Evolutionary conservation across 495 filamentous ascomycete species (phyloP).

Genomic region (Neurospora sp.): DNA sequence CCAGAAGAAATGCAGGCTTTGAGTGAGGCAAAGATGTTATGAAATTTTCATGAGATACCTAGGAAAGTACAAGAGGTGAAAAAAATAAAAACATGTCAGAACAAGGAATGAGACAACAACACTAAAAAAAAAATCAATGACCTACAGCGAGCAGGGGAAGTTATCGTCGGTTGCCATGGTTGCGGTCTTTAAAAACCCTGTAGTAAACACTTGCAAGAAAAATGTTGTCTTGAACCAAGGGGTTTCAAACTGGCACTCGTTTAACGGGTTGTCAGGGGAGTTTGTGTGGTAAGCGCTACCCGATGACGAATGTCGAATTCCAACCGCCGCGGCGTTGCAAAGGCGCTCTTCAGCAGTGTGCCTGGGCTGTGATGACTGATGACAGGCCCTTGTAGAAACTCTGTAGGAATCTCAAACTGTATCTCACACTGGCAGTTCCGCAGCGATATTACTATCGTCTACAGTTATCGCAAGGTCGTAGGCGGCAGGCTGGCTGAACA

Average conservation of each 20-base stretch:
- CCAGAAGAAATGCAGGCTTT: not conserved
- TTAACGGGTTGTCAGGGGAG: not conserved
- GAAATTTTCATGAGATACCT: not conserved
- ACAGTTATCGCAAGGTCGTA: not conserved
- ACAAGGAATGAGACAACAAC: not conserved
- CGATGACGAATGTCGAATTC: not conserved
- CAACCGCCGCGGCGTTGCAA: not conserved
- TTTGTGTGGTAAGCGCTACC: not conserved
- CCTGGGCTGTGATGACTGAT: not conserved
- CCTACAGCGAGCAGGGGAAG: slow-evolving; percentile 68
- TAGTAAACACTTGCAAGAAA: not conserved
- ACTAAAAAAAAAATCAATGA: not conserved
- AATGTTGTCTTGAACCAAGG: not conserved
- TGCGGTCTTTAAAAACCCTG: not conserved
- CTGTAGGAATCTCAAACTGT: not conserved
- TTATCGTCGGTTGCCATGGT: slow-evolving; percentile 10
- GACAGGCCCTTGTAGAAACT: not conserved
- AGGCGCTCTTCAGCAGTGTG: not conserved
- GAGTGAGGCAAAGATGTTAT: not conserved
- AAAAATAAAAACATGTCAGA: not conserved
- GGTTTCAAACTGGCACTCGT: not conserved
- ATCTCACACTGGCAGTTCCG: not conserved
- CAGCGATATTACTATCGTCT: not conserved
- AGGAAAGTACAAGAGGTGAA: not conserved
- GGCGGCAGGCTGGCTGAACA: not conserved